phyloP scores from a whole-genome alignment of 2,329 filamentous ascomycete species.

The Aspergillus neotritici region DNA sequence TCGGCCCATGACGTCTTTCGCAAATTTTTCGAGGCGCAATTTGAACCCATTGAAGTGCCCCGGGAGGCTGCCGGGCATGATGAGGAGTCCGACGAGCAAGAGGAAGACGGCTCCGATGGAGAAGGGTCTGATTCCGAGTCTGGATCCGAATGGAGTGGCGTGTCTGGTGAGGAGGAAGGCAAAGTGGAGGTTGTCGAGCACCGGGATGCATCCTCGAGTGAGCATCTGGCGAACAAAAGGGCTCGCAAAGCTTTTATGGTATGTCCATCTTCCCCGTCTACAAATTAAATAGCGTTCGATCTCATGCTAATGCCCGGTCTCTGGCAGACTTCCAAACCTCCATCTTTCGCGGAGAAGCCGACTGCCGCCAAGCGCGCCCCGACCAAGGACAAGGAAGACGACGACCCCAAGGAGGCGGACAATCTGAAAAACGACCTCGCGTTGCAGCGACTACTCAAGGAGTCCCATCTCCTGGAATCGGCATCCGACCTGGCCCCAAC shows the following conservation, averaged over 20 bases:
- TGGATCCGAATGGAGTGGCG: slow-evolving; percentile 57
- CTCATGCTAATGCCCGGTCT: slow-evolving; percentile 8
- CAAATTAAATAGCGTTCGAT: too few species aligned
- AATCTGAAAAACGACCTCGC: slow-evolving; percentile 89
- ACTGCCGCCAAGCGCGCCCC: slow-evolving; percentile 14
- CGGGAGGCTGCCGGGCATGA: slow-evolving; percentile 6
- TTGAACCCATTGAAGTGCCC: slow-evolving; percentile 60
- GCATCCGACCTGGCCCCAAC: slow-evolving; percentile 51
- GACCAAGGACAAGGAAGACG: slow-evolving; percentile 31
- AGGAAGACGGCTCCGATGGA: slow-evolving; percentile 22
- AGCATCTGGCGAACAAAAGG: slow-evolving; percentile 54
- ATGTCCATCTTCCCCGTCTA: slow-evolving; percentile 12
- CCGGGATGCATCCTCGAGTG: slow-evolving; percentile 42
- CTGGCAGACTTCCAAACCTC: slow-evolving; percentile 43
- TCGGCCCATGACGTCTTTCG: slow-evolving; percentile 70
- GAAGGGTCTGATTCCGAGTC: slow-evolving; percentile 19
- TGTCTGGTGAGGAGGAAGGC: slow-evolving; percentile 48
- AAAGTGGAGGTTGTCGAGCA: slow-evolving; percentile 60
- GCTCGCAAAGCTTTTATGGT: slow-evolving; percentile 79
- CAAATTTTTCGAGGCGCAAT: slow-evolving; percentile 81
- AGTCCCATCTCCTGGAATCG: slow-evolving; percentile 78
- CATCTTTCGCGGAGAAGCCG: slow-evolving; percentile 30
- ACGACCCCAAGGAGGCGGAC: slow-evolving; percentile 52
- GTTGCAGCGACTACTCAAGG: slow-evolving; percentile 80
- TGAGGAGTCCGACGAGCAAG: slow-evolving; percentile 17